A percentile compares a stretch with the other conserved stretches of the same genome.
These are phyloP conservation scores for Sugiyamaella boreocaroliniensis DNA, from an alignment of 805 yeast species.

Conservation along the genomic window DNA sequence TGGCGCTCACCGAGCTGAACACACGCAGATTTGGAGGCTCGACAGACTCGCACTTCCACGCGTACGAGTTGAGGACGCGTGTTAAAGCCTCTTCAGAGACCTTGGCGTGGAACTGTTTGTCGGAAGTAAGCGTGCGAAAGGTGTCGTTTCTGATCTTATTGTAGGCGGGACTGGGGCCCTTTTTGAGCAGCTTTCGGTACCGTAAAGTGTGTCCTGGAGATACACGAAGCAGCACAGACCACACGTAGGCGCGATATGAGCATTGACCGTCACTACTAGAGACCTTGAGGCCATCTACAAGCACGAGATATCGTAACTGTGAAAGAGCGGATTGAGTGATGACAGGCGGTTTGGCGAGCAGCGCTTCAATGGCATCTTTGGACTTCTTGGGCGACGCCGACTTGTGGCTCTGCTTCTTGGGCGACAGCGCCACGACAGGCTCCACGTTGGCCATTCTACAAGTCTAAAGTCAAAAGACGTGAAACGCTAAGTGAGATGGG, in stretches of 20 bases:
- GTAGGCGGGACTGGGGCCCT: slow-evolving; percentile 54
- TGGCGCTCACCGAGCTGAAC: neutral
- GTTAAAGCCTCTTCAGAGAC: slow-evolving; percentile 67
- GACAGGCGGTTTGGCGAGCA: slow-evolving; percentile 32
- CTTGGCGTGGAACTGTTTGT: slow-evolving; percentile 50
- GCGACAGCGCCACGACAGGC: neutral
- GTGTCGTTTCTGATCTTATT: slow-evolving; percentile 78
- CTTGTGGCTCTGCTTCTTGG: neutral
- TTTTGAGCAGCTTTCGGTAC: slow-evolving; percentile 47
- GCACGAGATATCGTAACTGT: slow-evolving; percentile 46
- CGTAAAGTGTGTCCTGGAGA: slow-evolving; percentile 49
- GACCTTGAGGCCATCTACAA: slow-evolving; percentile 40
- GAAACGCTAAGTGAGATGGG: neutral
- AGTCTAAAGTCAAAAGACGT: too few species aligned
- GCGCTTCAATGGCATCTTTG: slow-evolving; percentile 46
- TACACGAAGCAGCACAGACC: slow-evolving; percentile 70
- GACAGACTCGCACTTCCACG: slow-evolving; percentile 31
- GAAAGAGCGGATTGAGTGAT: slow-evolving; percentile 44
- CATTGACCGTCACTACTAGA: slow-evolving; percentile 37
- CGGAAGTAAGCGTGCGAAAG: slow-evolving; percentile 76
- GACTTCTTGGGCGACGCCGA: neutral
- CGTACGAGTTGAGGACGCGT: slow-evolving; percentile 67
- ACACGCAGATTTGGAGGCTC: neutral
- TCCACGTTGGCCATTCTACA: neutral
- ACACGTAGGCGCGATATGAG: slow-evolving; percentile 66